These are phyloP conservation scores for Xanthoceras sorbifolium DNA, from an alignment of 345 rosid species.

Conservation along the genomic window DNA sequence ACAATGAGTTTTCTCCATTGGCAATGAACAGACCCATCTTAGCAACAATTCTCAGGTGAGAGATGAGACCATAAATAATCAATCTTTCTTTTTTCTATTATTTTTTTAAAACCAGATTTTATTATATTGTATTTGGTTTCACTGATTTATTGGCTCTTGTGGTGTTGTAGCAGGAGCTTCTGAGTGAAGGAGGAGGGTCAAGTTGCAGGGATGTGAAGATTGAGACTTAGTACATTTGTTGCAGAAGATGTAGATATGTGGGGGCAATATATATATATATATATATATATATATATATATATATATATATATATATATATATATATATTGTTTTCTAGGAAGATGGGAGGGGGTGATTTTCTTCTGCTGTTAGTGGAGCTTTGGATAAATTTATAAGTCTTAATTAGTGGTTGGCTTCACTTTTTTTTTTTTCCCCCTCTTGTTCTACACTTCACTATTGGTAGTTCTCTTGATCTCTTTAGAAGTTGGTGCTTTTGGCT, in stretches of 20 bases:
- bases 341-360: conserved; percentile 19
- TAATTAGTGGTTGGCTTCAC: conserved; percentile 10
- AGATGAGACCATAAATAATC: background rate
- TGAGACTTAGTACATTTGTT: conserved; percentile 41
- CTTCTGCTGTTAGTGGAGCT: conserved; percentile 21
- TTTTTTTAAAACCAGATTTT: background rate
- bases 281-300: too few species aligned
- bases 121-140: background rate
- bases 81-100: background rate
- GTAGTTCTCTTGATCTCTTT: conserved; percentile 21
- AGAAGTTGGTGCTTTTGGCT: conserved; percentile 35
- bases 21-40: conserved; percentile 23
- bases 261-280: conserved; percentile 14
- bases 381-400: conserved; percentile 24
- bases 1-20: too few species aligned
- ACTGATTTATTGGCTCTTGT: conserved; percentile 8
- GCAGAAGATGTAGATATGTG: conserved; percentile 28
- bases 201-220: conserved; percentile 65
- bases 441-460: conserved; percentile 12
- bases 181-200: conserved; percentile 55
- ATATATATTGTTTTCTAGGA: background rate
- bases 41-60: conserved; percentile 41
- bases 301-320: too few species aligned
- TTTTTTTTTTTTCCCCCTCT: background rate
- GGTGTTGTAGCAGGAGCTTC: conserved; percentile 36